Percentiles rank a stretch among this genome's conserved stretches.
Evolutionary conservation across 495 filamentous ascomycete species (phyloP).

Genomic region (Penicillium maclennaniae): DNA sequence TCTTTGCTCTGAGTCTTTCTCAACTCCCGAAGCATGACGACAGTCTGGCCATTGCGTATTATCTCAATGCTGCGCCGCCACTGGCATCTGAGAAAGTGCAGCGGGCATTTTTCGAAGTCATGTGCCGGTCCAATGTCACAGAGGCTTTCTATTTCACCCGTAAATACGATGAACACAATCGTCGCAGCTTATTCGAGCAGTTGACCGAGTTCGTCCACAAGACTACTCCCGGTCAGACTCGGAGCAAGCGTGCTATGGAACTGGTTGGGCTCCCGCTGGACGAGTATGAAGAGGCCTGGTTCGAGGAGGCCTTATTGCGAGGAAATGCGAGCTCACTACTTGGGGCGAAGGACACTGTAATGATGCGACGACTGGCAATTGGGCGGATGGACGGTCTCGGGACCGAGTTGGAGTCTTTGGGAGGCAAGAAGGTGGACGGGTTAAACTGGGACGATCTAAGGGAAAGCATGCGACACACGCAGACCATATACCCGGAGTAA

Average conservation of each 20-base stretch:
- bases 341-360: conserved; percentile 62
- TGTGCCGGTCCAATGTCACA: conserved; percentile 62
- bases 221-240: conserved; percentile 37
- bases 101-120: conserved; percentile 59
- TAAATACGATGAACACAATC: conserved; percentile 55
- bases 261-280: conserved; percentile 67
- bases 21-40: conserved; percentile 58
- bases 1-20: conserved; percentile 59
- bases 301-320: conserved; percentile 57
- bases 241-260: conserved; percentile 58
- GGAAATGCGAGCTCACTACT: conserved; percentile 59
- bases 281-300: conserved; percentile 67
- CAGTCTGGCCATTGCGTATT: conserved; percentile 69
- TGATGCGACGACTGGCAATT: conserved; percentile 61
- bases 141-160: conserved; percentile 74
- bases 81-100: conserved; percentile 56
- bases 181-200: conserved; percentile 58
- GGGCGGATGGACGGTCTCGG: conserved; percentile 43
- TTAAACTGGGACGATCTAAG: conserved; percentile 51
- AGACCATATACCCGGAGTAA: conserved; percentile 19
- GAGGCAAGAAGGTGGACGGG: conserved; percentile 48
- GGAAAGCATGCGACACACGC: conserved; percentile 34
- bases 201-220: conserved; percentile 62
- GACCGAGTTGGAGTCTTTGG: conserved; percentile 36
- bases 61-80: conserved; percentile 64